Conservation (phyloP, 1,284 basidiomycete species). For the Xerocomus amazonicus region DNA sequence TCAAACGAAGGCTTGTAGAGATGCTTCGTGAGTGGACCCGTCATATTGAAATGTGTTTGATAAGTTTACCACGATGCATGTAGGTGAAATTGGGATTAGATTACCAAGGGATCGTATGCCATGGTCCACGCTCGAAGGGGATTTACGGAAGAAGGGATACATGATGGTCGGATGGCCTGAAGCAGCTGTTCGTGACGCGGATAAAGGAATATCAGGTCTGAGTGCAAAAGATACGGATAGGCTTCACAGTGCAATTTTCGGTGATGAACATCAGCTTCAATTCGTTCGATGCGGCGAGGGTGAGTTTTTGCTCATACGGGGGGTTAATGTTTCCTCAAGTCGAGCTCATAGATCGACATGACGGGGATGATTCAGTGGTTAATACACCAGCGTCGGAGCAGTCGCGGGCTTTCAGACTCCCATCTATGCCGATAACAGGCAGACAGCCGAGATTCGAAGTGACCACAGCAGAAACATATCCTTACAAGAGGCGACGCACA, state of each 20-base stretch:
- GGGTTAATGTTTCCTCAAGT: background rate
- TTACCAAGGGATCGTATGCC: background rate
- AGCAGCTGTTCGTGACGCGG: background rate
- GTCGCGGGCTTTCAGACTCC: too few species aligned
- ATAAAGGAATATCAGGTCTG: slow-evolving; percentile 1
- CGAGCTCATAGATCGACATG: too few species aligned
- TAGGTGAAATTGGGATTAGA: slow-evolving; percentile 8
- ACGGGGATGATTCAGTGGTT: background rate
- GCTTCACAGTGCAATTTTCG: background rate
- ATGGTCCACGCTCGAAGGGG: background rate
- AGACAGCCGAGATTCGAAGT: background rate
- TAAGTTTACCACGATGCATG: rapidly evolving
- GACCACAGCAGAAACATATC: background rate
- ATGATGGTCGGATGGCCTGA: background rate
- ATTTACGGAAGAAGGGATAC: background rate
- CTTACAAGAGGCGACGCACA: too few species aligned
- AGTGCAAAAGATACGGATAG: background rate
- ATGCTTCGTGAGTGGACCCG: too few species aligned
- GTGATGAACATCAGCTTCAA: background rate
- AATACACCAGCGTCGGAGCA: too few species aligned
- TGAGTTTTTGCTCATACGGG: background rate
- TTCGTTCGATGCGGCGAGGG: background rate
- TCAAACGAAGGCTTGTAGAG: too few species aligned
- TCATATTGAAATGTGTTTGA: too few species aligned
- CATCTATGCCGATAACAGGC: background rate